These are phyloP conservation scores for Termitomyces titanicus DNA, from an alignment of 768 basidiomycete genomes.

Conservation along the genomic window DNA sequence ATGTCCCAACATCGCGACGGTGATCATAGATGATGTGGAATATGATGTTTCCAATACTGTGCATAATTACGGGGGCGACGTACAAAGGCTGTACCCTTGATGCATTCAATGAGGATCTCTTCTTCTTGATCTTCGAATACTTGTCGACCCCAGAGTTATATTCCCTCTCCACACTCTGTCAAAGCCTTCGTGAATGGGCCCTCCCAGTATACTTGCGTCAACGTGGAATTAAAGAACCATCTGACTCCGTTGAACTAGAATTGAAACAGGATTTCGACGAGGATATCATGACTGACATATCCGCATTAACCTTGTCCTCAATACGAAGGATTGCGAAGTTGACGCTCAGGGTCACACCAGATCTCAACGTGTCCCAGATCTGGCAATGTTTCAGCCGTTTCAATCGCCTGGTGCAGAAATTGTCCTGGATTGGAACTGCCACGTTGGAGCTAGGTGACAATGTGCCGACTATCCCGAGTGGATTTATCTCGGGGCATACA, in stretches of 20 bases:
- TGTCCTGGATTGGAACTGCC: neutral
- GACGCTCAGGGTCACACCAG: neutral
- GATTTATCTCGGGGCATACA: neutral
- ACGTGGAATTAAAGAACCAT: neutral
- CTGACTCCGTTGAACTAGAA: neutral
- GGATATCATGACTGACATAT: neutral
- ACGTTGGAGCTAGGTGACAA: neutral
- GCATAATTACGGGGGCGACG: neutral
- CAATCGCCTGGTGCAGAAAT: neutral
- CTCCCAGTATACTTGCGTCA: neutral
- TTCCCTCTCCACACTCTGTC: neutral
- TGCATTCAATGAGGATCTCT: neutral
- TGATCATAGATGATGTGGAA: neutral
- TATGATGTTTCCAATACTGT: neutral
- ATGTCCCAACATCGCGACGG: neutral
- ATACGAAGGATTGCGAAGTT: neutral
- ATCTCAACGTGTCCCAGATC: neutral
- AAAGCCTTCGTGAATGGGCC: neutral
- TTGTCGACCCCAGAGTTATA: neutral
- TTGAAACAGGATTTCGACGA: neutral
- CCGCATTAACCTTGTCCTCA: neutral
- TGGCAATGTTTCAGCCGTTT: neutral
- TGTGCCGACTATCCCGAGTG: neutral
- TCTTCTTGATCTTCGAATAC: neutral
- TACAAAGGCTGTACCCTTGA: neutral